Percentiles rank a stretch among this genome's conserved stretches.
Conservation (phyloP, 495 filamentous ascomycete species). For the Penicilliopsis zonata region DNA sequence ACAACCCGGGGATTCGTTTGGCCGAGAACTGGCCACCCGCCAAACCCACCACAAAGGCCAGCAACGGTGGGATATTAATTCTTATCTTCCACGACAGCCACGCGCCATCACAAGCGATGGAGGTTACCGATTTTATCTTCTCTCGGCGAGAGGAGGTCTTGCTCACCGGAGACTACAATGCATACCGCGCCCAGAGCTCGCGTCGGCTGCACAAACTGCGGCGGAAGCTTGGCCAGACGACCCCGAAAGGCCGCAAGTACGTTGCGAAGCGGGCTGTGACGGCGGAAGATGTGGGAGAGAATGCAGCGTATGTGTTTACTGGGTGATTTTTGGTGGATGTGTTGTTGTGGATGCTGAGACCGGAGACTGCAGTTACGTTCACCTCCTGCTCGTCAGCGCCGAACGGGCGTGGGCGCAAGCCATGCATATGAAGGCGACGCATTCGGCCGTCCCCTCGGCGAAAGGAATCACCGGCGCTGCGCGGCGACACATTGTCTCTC, state of each 20-base stretch:
- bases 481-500: slow-evolving; percentile 76
- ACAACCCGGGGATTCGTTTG: slow-evolving; percentile 23
- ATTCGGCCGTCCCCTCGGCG: slow-evolving; percentile 57
- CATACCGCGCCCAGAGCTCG: slow-evolving; percentile 69
- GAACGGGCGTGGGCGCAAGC: slow-evolving; percentile 96
- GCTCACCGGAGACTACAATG: slow-evolving; percentile 77
- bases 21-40: slow-evolving; percentile 24
- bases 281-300: slow-evolving; percentile 60
- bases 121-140: slow-evolving; percentile 77
- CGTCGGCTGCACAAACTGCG: slow-evolving; percentile 72
- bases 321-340: too few relatives aligned
- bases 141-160: slow-evolving; percentile 67
- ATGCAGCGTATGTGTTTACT: slow-evolving; percentile 62
- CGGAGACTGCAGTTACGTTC: slow-evolving; percentile 50
- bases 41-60: background rate
- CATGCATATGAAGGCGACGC: slow-evolving; percentile 81
- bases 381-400: slow-evolving; percentile 68
- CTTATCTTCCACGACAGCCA: too few relatives aligned
- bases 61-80: slow-evolving; percentile 13
- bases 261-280: slow-evolving; percentile 57
- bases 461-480: slow-evolving; percentile 68
- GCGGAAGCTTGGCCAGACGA: slow-evolving; percentile 72
- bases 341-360: too few relatives aligned
- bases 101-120: slow-evolving; percentile 44
- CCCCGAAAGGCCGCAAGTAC: slow-evolving; percentile 77